Conservation (phyloP, 192 early-diverging fungal genomes). For the Backusella sp. region DNA sequence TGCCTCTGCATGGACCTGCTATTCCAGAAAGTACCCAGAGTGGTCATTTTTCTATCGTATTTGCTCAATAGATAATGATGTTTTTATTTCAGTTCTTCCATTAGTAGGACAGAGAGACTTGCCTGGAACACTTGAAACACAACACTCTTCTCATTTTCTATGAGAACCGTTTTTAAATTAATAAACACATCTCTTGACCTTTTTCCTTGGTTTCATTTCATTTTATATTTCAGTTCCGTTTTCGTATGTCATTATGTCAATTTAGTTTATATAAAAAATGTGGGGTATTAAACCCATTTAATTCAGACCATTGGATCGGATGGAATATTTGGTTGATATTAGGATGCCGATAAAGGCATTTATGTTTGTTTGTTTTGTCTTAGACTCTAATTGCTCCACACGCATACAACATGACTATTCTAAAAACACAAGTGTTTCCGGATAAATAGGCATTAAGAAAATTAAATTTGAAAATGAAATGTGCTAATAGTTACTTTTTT, state of each 20-base stretch:
- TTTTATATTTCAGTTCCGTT: not conserved
- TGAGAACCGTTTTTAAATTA: not conserved
- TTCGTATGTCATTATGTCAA: not conserved
- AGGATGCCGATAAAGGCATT: not conserved
- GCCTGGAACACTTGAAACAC: not conserved
- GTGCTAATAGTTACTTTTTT: not conserved
- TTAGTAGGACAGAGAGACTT: not conserved
- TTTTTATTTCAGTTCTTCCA: not conserved
- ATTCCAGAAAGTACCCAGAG: not conserved
- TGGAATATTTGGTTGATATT: not conserved
- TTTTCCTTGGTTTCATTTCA: not conserved
- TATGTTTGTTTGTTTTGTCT: not conserved
- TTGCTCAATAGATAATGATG: not conserved
- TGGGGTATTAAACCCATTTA: not conserved
- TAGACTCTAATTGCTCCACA: not conserved
- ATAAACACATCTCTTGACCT: not conserved
- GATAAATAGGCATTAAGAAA: not conserved
- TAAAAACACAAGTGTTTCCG: constrained; percentile 9
- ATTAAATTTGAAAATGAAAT: not conserved
- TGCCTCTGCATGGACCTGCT: constrained; percentile 6
- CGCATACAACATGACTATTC: not conserved
- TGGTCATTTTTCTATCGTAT: not conserved
- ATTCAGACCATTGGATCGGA: not conserved
- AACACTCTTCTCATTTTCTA: not conserved
- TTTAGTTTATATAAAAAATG: not conserved